These are phyloP conservation scores for Pyrus bretschneideri DNA, from an alignment of 306 rosid genomes.

Conservation along the genomic window DNA sequence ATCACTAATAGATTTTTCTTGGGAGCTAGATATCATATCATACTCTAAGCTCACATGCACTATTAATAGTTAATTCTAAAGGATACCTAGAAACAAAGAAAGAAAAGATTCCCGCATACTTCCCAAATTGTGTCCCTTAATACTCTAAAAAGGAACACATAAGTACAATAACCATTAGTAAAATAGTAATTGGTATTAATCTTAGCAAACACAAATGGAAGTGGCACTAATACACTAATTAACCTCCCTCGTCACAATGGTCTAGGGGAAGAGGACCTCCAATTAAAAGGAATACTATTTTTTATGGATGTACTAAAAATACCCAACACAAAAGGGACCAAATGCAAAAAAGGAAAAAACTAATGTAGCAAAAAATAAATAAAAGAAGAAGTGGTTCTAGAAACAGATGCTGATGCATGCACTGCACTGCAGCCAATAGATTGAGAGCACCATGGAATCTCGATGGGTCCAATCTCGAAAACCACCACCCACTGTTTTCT, in stretches of 20 bases:
- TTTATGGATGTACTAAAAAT: constrained; percentile 20
- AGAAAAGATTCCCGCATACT: neutral
- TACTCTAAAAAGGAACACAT: neutral
- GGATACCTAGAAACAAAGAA: neutral
- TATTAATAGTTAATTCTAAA: neutral
- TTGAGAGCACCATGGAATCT: constrained; percentile 20
- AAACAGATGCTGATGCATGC: constrained; percentile 36
- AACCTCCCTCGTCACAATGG: neutral
- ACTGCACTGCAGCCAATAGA: constrained; percentile 21
- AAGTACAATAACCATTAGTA: neutral
- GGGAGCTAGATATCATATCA: neutral
- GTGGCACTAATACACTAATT: neutral
- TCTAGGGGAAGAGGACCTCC: constrained; percentile 33
- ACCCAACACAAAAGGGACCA: constrained; percentile 35
- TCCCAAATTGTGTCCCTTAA: neutral
- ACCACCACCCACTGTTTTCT: constrained; percentile 21
- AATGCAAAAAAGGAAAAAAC: constrained; percentile 4
- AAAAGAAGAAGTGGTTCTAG: constrained; percentile 1
- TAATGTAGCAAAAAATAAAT: neutral
- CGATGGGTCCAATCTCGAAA: neutral
- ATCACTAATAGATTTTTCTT: neutral
- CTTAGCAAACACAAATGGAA: neutral
- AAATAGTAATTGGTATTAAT: neutral
- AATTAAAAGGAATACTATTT: neutral
- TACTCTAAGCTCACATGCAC: neutral